Conservation (phyloP, 345 rosid species). For the Gossypium mustelinum region DNA sequence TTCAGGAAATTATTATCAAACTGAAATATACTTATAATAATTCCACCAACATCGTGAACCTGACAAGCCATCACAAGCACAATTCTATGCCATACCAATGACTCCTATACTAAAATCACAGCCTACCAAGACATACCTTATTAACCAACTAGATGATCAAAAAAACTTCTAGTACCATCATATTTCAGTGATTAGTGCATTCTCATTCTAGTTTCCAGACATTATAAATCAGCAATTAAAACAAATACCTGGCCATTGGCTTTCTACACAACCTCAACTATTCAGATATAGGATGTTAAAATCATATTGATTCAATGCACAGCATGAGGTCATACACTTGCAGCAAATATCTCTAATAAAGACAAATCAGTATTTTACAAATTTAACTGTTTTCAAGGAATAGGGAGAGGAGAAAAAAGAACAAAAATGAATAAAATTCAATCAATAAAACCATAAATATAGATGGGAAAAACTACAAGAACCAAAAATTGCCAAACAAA, state of each 20-base stretch:
- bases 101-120: not conserved
- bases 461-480: not conserved
- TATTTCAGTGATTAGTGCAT: not conserved
- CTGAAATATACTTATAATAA: not conserved
- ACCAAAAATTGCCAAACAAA: not conserved
- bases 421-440: not conserved
- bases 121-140: not conserved
- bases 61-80: not conserved
- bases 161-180: not conserved
- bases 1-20: slow-evolving; percentile 14
- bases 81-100: not conserved
- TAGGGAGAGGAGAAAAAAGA: not conserved
- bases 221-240: not conserved
- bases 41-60: not conserved
- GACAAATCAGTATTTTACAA: not conserved
- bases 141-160: not conserved
- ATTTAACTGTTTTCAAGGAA: not conserved
- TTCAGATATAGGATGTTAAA: not conserved
- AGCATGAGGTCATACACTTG: not conserved
- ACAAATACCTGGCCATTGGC: not conserved
- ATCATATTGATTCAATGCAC: not conserved
- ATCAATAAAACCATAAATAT: not conserved
- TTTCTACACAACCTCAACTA: slow-evolving; percentile 5
- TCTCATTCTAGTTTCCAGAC: not conserved
- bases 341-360: not conserved